Evolutionary conservation across 148 eudicot species (phyloP).

Genomic region (Salicornia ramosissima): DNA sequence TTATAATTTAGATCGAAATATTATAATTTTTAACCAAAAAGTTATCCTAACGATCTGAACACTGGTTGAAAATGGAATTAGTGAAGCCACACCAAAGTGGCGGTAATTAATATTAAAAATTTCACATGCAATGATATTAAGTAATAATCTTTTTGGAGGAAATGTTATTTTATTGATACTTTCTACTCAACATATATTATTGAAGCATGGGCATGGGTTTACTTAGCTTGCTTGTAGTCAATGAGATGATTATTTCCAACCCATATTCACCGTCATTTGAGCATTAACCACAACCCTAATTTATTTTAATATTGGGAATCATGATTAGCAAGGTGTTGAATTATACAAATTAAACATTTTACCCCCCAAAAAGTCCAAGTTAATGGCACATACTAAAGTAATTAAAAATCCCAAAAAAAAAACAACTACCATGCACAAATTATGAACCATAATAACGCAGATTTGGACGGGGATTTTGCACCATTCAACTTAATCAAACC

Average conservation of each 20-base stretch:
- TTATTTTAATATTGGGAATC: conserved; percentile 7
- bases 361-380: conserved; percentile 13
- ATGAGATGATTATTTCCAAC: conserved; percentile 16
- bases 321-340: conserved; percentile 24
- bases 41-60: no score
- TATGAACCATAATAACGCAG: conserved; percentile 16
- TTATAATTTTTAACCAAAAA: no score
- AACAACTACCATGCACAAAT: conserved; percentile 21
- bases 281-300: conserved; percentile 17
- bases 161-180: not conserved
- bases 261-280: conserved; percentile 21
- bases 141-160: not conserved
- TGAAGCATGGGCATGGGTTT: not conserved
- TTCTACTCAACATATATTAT: not conserved
- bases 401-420: not conserved
- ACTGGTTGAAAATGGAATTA: not conserved
- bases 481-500: conserved; percentile 7
- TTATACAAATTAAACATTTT: conserved; percentile 7
- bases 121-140: not conserved
- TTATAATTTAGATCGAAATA: no score
- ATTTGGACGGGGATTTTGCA: conserved; percentile 24
- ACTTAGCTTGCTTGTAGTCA: not conserved
- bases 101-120: not conserved
- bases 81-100: not conserved
- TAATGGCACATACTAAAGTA: conserved; percentile 7